A percentile compares a stretch with the other conserved stretches of the same genome.
Evolutionary conservation across 805 yeast genomes (phyloP).

Genomic region (Maudiozyma serrabonitensis): DNA sequence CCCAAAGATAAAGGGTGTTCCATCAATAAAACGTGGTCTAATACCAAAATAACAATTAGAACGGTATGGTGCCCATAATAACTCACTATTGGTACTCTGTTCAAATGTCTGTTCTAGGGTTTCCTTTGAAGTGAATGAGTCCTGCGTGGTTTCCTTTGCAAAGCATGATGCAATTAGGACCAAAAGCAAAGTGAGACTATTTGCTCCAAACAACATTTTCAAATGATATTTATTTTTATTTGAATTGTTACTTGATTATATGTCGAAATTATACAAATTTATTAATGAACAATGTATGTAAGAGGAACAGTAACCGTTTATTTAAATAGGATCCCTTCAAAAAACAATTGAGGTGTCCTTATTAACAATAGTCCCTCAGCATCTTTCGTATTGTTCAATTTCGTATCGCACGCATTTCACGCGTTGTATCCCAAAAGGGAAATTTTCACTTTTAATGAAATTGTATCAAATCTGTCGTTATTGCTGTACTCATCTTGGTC

Average conservation of each 20-base stretch:
- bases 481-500: too few species aligned
- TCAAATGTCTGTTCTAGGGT: slow-evolving; percentile 15
- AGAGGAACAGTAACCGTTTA: too few species aligned
- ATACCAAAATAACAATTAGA: slow-evolving; percentile 81
- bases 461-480: too few species aligned
- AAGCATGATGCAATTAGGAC: not conserved
- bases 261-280: too few species aligned
- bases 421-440: too few species aligned
- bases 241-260: not conserved
- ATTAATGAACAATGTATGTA: too few species aligned
- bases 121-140: not conserved
- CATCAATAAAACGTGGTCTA: slow-evolving; percentile 46
- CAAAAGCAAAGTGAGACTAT: not conserved
- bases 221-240: not conserved
- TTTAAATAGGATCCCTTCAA: too few species aligned
- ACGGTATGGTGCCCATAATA: slow-evolving; percentile 90
- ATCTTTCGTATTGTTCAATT: not conserved
- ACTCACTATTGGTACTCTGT: slow-evolving; percentile 37
- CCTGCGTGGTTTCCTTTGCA: not conserved
- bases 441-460: too few species aligned
- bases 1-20: slow-evolving; percentile 66
- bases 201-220: not conserved
- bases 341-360: too few species aligned
- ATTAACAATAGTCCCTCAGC: not conserved
- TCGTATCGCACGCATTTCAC: too few species aligned